Evolutionary conservation across 257 asterid species (phyloP).

Genomic region (Gardenia jasminoides): DNA sequence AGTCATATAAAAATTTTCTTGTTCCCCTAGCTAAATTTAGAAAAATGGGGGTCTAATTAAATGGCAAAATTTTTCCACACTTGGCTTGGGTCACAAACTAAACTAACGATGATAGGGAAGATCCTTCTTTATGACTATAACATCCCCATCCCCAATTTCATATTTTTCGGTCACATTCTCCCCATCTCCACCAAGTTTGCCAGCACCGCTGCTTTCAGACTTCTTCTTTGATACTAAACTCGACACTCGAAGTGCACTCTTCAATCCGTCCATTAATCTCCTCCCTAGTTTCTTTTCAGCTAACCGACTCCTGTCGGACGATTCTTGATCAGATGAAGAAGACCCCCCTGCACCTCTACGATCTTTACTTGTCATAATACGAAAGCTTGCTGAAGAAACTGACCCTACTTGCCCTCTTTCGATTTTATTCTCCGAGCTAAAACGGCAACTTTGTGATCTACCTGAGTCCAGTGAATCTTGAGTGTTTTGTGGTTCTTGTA

Average conservation of each 20-base stretch:
- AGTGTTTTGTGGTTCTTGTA: slow-evolving; percentile 37
- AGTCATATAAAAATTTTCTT: too few species aligned
- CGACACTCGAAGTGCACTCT: slow-evolving; percentile 49
- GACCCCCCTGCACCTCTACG: slow-evolving; percentile 19
- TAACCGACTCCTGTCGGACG: slow-evolving; percentile 25
- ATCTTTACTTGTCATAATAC: slow-evolving; percentile 25
- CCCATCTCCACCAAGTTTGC: slow-evolving; percentile 10
- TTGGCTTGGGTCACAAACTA: neutral
- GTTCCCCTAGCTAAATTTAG: neutral
- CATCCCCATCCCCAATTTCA: slow-evolving; percentile 23
- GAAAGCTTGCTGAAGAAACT: slow-evolving; percentile 50
- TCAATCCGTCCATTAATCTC: slow-evolving; percentile 60
- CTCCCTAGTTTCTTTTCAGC: slow-evolving; percentile 42
- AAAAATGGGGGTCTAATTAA: too few species aligned
- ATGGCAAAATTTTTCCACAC: neutral
- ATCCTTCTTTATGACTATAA: slow-evolving; percentile 39
- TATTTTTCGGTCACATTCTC: neutral
- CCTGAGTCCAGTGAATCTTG: slow-evolving; percentile 24
- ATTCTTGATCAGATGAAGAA: slow-evolving; percentile 40
- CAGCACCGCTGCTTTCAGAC: slow-evolving; percentile 24
- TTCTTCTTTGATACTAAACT: slow-evolving; percentile 41
- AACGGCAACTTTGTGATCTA: slow-evolving; percentile 60
- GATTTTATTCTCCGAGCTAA: slow-evolving; percentile 47
- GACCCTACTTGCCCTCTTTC: slow-evolving; percentile 69
- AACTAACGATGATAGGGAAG: neutral